Evolutionary conservation across 2,329 filamentous ascomycete species (phyloP), one percentile per base, ranked within the genome.

Genomic region (Botrytis medusae): DNA sequence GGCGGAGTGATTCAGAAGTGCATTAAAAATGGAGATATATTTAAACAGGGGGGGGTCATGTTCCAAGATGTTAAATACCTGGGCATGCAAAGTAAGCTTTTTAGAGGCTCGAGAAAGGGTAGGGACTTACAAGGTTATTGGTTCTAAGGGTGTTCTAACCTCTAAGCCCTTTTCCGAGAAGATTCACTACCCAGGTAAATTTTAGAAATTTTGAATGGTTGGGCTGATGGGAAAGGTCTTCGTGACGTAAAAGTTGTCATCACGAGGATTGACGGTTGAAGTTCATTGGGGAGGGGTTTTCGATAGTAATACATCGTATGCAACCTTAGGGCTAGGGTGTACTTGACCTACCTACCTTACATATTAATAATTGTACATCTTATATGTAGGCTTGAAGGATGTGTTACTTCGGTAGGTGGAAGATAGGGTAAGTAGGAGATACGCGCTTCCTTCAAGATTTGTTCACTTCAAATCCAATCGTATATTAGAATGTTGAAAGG

Each of bases 231-330:
- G 7, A 37, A 54, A 51, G 32, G 44, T 37, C 44, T 46, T 20
- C 32, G 12, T 67, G 63, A 67, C 63, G 63, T 67, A 51, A 67
- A 67, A 67, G 22, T n/a, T 51, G 22, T n/a, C 16, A 48, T 67
- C 63, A 67, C 63, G 34, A 67, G 63, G 63, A 16, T n/a, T 46
- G 34, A 20, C 44, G 44, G 12, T 34, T 37, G 32, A 18, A 22
- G 22, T 51, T 65, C 32, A 65, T 67, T 51, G 44, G 44, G 25
- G 32, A 65, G 63, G 44, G 48, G 32, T n/a, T 34, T n/a, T 44
- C 20, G 29, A 14, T 48, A 20, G 29, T 44, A 16, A 18, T 34
- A 46, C 14, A n/a, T n/a, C 12, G 34, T 62, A 54, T 54, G n/a
- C n/a, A 54, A 54, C 7, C 18, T 18, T n/a, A 62, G 60, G 60